Base-by-base conservation (phyloP, 2,329 filamentous ascomycete genomes). In the Fusarium decemcellulare region DNA sequence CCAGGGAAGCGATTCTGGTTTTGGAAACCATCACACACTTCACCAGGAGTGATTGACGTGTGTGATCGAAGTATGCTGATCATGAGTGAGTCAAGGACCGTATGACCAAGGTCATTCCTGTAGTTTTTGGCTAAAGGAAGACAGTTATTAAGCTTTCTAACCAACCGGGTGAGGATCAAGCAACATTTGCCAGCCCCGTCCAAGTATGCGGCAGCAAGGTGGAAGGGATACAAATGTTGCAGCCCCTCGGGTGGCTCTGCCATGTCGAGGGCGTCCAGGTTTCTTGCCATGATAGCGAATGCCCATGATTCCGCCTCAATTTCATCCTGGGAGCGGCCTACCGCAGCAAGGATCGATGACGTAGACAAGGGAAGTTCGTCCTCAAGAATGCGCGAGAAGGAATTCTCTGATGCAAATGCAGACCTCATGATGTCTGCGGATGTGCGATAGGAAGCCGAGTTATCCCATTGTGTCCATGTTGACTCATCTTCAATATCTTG, bases 231-330 rank as follows among this genome's bases (percentile, higher is more conserved):
- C 15, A 52, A 8, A 9, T 37, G 16, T 4, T 16, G 8, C 10
- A 52, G n/a, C 12, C 1, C 12, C 3, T 36, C 0, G 4, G 46
- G n/a, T 8, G 46, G 27, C 3, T 5, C n/a, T 27, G 8, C 9
- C 7, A 5, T 23, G 23, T 6, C 8, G 5, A 6, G 27, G 34
- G 44, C 29, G 16, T 10, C 32, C 8, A 14, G 1, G 15, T 27
- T 52, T 14, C 48, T 39, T 16, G 48, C 48, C 18, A 52, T 52
- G 16, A 52, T 52, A 7, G 48, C 34, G n/a, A 52, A 39, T 10
- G 18, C 48, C 48, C 48, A 52, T 1, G 48, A 37, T 9, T 52
- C 48, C 27, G 36, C 18, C 8, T 52, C 34, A 1, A 52, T 39
- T 7, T 52, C 34, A 2, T 1, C 18, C 16, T 16, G 30, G 4